Conservation (phyloP, 345 rosid species). For the sweet orange (Citrus sinensis) region DNA sequence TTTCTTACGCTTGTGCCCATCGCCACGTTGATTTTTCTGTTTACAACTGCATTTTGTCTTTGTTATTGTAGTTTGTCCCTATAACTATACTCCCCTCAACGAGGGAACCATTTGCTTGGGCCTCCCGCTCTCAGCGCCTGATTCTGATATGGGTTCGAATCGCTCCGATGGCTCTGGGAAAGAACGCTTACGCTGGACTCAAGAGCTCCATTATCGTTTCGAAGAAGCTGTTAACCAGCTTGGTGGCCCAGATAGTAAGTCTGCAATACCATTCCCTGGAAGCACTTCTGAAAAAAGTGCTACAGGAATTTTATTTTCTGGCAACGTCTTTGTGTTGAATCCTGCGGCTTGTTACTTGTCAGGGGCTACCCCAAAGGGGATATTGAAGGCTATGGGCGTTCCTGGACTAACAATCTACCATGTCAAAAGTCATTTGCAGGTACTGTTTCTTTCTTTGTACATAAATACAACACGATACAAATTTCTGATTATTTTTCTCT, state of each 20-base stretch:
- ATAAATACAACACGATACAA: not conserved
- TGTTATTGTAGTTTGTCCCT: not conserved
- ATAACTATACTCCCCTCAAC: conserved; percentile 13
- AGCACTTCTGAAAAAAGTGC: not conserved
- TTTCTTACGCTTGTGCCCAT: conserved; percentile 20
- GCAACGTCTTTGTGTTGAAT: not conserved
- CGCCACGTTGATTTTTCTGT: conserved; percentile 16
- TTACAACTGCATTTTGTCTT: conserved; percentile 1
- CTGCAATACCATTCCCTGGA: not conserved
- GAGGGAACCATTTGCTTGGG: conserved; percentile 1
- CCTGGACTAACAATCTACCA: conserved; percentile 57
- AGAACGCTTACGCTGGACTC: conserved; percentile 50
- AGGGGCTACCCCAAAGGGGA: conserved; percentile 73
- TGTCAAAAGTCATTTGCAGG: conserved; percentile 80
- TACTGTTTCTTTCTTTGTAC: conserved; percentile 9
- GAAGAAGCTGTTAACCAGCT: conserved; percentile 48
- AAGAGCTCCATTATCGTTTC: conserved; percentile 46
- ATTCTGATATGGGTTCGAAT: conserved; percentile 25
- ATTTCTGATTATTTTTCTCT: not conserved
- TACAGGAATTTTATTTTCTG: not conserved
- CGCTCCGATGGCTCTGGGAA: conserved; percentile 34
- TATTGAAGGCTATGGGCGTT: conserved; percentile 50
- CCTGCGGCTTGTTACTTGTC: not conserved
- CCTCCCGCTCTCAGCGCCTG: not conserved
- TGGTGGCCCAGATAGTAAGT: conserved; percentile 58